Conservation (phyloP, 2,329 filamentous ascomycete genomes). For the Neofusicoccum kwambonambiense region DNA sequence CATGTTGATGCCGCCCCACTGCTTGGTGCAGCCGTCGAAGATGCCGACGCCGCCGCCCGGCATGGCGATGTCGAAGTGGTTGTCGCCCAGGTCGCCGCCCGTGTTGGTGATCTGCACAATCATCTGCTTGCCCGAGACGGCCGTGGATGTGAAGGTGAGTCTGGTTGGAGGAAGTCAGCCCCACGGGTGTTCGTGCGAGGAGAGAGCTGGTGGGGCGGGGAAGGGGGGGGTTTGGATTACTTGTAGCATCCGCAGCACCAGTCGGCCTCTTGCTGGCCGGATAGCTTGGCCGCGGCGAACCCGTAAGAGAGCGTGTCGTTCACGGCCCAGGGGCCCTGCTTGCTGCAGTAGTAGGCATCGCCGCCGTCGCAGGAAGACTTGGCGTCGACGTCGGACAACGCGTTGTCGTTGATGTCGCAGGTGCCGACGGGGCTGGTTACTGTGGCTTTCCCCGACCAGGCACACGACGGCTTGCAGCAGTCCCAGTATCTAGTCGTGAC, state of each 20-base stretch:
- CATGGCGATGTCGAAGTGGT: slow-evolving; percentile 59
- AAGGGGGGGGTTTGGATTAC: slow-evolving; percentile 20
- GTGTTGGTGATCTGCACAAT: slow-evolving; percentile 63
- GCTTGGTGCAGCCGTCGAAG: slow-evolving; percentile 52
- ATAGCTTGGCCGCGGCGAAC: slow-evolving; percentile 59
- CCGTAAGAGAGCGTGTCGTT: slow-evolving; percentile 57
- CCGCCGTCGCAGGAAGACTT: slow-evolving; percentile 55
- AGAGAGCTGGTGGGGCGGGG: not conserved
- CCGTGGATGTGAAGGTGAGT: slow-evolving; percentile 56
- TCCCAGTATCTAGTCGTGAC: slow-evolving; percentile 48
- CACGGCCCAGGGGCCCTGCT: slow-evolving; percentile 60
- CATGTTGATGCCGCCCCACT: slow-evolving; percentile 53
- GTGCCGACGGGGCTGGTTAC: slow-evolving; percentile 53
- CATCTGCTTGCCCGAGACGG: slow-evolving; percentile 59
- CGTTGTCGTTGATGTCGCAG: slow-evolving; percentile 57
- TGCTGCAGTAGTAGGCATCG: slow-evolving; percentile 58
- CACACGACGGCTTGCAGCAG: slow-evolving; percentile 70
- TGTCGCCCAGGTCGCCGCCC: slow-evolving; percentile 54
- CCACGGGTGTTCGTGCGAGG: too few species aligned
- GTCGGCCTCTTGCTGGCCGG: slow-evolving; percentile 53
- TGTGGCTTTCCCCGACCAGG: slow-evolving; percentile 57
- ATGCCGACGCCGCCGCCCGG: slow-evolving; percentile 57
- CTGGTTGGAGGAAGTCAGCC: slow-evolving; percentile 18
- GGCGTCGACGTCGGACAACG: slow-evolving; percentile 50
- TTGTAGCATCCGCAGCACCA: slow-evolving; percentile 65